Evolutionary conservation across 2,329 filamentous ascomycete species (phyloP).

Genomic region (Trichophyton schoenleinii): DNA sequence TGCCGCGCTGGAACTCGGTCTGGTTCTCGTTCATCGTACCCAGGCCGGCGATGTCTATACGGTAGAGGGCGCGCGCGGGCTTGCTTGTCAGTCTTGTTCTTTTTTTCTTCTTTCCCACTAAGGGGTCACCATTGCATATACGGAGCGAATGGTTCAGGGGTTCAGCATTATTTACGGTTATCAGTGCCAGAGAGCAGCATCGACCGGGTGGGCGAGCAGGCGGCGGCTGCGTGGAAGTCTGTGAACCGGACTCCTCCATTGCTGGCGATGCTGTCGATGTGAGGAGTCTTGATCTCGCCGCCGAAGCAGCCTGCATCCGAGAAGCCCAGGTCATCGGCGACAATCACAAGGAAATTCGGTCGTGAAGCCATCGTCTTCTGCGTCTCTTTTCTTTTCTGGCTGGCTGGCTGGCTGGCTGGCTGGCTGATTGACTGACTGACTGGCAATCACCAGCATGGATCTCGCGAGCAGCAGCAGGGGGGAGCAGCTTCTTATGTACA

Average conservation of each 20-base stretch:
- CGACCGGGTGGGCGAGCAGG: slow-evolving; percentile 51
- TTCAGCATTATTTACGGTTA: slow-evolving; percentile 33
- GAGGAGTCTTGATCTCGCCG: slow-evolving; percentile 48
- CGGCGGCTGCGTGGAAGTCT: slow-evolving; percentile 52
- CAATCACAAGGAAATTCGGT: slow-evolving; percentile 49
- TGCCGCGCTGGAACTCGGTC: slow-evolving; percentile 44
- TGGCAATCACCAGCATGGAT: too few species aligned
- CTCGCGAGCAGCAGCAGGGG: too few species aligned
- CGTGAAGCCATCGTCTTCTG: neutral
- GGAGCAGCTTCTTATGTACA: too few species aligned
- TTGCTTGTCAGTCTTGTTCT: neutral
- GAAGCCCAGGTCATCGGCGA: slow-evolving; percentile 50
- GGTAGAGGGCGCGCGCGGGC: neutral
- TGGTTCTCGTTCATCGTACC: slow-evolving; percentile 47
- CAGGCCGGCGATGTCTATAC: slow-evolving; percentile 35
- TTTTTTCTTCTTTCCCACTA: neutral
- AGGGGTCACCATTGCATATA: neutral
- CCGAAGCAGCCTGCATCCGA: slow-evolving; percentile 48
- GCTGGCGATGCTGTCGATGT: slow-evolving; percentile 43
- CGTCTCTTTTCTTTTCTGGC: too few species aligned
- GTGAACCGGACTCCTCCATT: slow-evolving; percentile 46
- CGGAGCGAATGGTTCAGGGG: slow-evolving; percentile 15
- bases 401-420: too few species aligned
- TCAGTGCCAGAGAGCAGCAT: slow-evolving; percentile 57
- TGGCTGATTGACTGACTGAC: too few species aligned